Base-by-base conservation (phyloP, 148 eudicot species). In the Simmondsia chinensis region DNA sequence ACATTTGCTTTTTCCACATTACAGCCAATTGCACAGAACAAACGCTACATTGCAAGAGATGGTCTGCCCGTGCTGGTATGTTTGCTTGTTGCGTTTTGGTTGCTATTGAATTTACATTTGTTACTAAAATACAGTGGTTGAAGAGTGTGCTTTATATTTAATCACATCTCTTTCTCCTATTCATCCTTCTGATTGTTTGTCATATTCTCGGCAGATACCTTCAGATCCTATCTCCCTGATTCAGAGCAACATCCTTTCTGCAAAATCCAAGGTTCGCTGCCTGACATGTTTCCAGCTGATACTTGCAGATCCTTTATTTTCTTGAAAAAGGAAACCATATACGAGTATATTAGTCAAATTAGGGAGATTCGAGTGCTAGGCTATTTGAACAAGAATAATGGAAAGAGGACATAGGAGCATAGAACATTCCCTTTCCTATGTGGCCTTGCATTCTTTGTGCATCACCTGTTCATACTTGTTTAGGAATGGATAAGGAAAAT, bases 11-110 rank as follows among this genome's bases (percentile, higher is more conserved):
- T 44, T 33, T 4, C 39, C 55, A 17, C 58, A 35, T 57, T 47
- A 54, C 86, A 91, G 97, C 95, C 97, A 30, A 64, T 85, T 43
- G 67, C 95, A 22, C 97, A 91, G 69, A 59, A 76, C 70, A 85
- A 81, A 52, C 75, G 95, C 20, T 91, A 91, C 39, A 72, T 91
- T 37, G 95, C 72, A 48, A 81, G 72, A 79, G 54, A 85, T 74
- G 95, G 97, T 45, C 62, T 40, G 24, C 97, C 95, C 0, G 34
- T 70, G 59, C 61, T 76, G 82, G 97, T 91, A 74, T 28, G 68
- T 18, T 20, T 30, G n/a, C 41, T 16, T 35, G 47, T 27, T 39
- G 11, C 19, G 39, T 20, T 35, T 39, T 11, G 13, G 23, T 24
- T 23, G 29, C 49, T 50, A 20, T 9, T 28, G n/a, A n/a, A 22